phyloP scores from a whole-genome alignment of 2,329 filamentous ascomycete species.

The Alternaria dauci region DNA sequence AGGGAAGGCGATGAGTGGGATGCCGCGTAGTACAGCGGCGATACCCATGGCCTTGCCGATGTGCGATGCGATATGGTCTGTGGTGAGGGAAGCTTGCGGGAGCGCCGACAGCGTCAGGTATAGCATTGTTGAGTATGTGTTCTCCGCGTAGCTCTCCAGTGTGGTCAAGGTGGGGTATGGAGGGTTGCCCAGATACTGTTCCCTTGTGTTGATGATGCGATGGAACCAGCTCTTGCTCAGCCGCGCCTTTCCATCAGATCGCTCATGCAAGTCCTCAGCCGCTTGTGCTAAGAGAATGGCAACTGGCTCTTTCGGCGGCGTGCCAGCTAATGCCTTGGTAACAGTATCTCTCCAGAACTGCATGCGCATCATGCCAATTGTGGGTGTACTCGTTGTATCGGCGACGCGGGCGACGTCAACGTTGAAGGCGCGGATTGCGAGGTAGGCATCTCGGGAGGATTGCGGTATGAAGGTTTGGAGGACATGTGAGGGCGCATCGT shows the following conservation, averaged over 20 bases:
- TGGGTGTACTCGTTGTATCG: conserved; percentile 86
- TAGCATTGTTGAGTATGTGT: conserved; percentile 90
- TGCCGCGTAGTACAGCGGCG: conserved; percentile 80
- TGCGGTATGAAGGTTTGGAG: conserved; percentile 84
- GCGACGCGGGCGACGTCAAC: conserved; percentile 90
- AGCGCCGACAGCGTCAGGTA: conserved; percentile 85
- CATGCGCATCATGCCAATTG: conserved; percentile 86
- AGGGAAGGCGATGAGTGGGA: conserved; percentile 87
- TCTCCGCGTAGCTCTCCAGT: conserved; percentile 89
- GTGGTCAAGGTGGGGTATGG: conserved; percentile 77
- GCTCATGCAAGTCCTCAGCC: conserved; percentile 64
- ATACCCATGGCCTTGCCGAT: conserved; percentile 95
- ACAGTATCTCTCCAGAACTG: conserved; percentile 95
- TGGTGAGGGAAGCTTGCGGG: conserved; percentile 80
- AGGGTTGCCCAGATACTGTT: conserved; percentile 82
- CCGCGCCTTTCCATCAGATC: conserved; percentile 57
- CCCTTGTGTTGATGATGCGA: conserved; percentile 80
- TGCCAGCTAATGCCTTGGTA: conserved; percentile 76
- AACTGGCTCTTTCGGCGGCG: conserved; percentile 88
- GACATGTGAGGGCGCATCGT: conserved; percentile 88
- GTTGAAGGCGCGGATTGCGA: conserved; percentile 91
- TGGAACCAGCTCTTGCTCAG: conserved; percentile 66
- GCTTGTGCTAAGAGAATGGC: conserved; percentile 82
- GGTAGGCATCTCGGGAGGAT: conserved; percentile 79
- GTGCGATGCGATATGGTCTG: conserved; percentile 93